Conservation (phyloP, 129 eudicot species). For the Scalesia atractyloides region DNA sequence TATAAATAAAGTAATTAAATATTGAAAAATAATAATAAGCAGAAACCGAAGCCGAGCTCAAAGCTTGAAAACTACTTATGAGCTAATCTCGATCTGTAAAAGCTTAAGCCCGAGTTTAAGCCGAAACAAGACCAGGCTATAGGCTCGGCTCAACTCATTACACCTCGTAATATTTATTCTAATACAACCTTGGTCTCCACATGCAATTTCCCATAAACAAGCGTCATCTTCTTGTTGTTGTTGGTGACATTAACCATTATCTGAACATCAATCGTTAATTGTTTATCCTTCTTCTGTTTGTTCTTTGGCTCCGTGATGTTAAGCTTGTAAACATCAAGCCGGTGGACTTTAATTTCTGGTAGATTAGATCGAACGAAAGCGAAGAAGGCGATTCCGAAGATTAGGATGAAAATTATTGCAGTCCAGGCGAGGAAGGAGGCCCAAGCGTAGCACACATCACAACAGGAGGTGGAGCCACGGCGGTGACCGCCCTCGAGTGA, state of each 20-base stretch:
- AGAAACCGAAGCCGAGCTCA: too few relatives aligned
- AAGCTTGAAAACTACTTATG: too few relatives aligned
- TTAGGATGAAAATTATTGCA: conserved; percentile 28
- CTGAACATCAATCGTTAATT: conserved; percentile 26
- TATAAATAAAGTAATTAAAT: too few relatives aligned
- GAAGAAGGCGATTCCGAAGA: conserved; percentile 32
- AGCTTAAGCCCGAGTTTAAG: too few relatives aligned
- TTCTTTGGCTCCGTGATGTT: background rate
- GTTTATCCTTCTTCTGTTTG: conserved; percentile 3
- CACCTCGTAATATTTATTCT: too few relatives aligned
- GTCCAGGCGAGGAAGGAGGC: conserved; percentile 29
- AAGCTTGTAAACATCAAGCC: conserved; percentile 37
- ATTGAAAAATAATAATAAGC: too few relatives aligned
- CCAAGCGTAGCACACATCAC: conserved; percentile 37
- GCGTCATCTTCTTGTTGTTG: conserved; percentile 30
- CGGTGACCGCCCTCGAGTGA: conserved; percentile 28
- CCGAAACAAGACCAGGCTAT: too few relatives aligned
- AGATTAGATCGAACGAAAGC: conserved; percentile 41
- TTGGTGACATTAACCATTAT: conserved; percentile 43
- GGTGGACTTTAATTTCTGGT: conserved; percentile 38
- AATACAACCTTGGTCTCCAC: conserved; percentile 14
- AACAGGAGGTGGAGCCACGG: conserved; percentile 19
- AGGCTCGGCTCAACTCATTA: too few relatives aligned
- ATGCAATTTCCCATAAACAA: conserved; percentile 27
- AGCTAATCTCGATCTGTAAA: too few relatives aligned